These are phyloP conservation scores for Aspergillus neoniger DNA, from an alignment of 2,329 filamentous ascomycete genomes.

Conservation along the genomic window DNA sequence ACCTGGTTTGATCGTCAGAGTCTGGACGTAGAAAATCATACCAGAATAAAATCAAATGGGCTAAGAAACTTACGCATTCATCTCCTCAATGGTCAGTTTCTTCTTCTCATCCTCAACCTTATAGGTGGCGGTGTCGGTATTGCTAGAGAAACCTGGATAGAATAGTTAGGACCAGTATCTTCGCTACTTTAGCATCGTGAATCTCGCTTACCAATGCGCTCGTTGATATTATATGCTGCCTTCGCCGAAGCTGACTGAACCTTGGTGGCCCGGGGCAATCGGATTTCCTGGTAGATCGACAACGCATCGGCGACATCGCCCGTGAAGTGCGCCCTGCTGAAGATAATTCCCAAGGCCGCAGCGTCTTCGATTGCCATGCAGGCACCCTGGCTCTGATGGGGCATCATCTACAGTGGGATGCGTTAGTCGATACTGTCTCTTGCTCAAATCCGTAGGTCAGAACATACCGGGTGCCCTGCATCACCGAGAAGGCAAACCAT, in stretches of 20 bases:
- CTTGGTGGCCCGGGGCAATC: constrained; percentile 57
- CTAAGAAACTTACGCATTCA: constrained; percentile 58
- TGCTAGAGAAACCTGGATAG: constrained; percentile 61
- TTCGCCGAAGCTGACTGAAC: constrained; percentile 61
- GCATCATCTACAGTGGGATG: constrained; percentile 59
- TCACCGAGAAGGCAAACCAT: constrained; percentile 64
- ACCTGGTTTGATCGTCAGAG: constrained; percentile 37
- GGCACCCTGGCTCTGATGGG: constrained; percentile 68
- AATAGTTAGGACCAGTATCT: constrained; percentile 9
- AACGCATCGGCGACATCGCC: constrained; percentile 54
- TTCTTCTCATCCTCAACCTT: constrained; percentile 63
- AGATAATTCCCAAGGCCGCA: constrained; percentile 63
- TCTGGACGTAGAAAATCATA: neutral
- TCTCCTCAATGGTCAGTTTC: constrained; percentile 68
- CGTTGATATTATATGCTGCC: constrained; percentile 63
- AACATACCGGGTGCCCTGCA: constrained; percentile 62
- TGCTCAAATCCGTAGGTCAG: neutral
- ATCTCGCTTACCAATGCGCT: constrained; percentile 55
- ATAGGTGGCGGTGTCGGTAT: constrained; percentile 59
- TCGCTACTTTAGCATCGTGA: neutral
- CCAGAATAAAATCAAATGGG: neutral
- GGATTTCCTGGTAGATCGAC: constrained; percentile 54
- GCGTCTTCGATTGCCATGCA: constrained; percentile 71
- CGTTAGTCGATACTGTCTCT: neutral
- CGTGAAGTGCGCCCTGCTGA: constrained; percentile 51